Conservation (phyloP, 2,329 filamentous ascomycete genomes). For the Penicillium sp. region DNA sequence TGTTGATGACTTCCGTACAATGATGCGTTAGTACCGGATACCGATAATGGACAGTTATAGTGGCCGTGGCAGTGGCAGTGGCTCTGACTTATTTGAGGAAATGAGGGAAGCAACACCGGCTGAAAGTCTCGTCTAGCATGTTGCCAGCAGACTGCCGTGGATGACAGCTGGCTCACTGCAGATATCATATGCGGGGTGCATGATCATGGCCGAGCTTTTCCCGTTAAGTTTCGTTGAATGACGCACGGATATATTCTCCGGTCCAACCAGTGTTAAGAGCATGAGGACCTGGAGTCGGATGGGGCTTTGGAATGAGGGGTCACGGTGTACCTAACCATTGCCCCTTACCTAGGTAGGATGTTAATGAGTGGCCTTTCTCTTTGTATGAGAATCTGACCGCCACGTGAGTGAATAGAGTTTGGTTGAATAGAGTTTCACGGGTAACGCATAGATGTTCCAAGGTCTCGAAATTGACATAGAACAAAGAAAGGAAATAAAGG, state of each 20-base stretch:
- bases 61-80: slow-evolving; percentile 75
- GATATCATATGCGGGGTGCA: slow-evolving; percentile 66
- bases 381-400: not conserved
- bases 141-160: slow-evolving; percentile 80
- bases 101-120: slow-evolving; percentile 73
- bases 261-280: not conserved
- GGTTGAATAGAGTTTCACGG: not conserved
- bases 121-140: slow-evolving; percentile 81
- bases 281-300: not conserved
- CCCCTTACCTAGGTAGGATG: too few relatives aligned
- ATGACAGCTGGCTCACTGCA: slow-evolving; percentile 84
- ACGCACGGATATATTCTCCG: slow-evolving; percentile 46
- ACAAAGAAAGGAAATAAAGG: not conserved
- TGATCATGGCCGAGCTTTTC: slow-evolving; percentile 59
- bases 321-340: not conserved
- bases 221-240: slow-evolving; percentile 60
- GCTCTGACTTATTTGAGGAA: slow-evolving; percentile 71
- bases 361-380: not conserved
- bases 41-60: slow-evolving; percentile 69
- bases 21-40: slow-evolving; percentile 64
- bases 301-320: not conserved
- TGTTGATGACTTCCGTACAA: slow-evolving; percentile 69
- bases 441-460: not conserved
- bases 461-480: not conserved
- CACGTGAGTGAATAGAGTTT: not conserved